These are phyloP conservation scores for Vaccinium macrocarpon DNA, from an alignment of 148 eudicot species.

Conservation along the genomic window DNA sequence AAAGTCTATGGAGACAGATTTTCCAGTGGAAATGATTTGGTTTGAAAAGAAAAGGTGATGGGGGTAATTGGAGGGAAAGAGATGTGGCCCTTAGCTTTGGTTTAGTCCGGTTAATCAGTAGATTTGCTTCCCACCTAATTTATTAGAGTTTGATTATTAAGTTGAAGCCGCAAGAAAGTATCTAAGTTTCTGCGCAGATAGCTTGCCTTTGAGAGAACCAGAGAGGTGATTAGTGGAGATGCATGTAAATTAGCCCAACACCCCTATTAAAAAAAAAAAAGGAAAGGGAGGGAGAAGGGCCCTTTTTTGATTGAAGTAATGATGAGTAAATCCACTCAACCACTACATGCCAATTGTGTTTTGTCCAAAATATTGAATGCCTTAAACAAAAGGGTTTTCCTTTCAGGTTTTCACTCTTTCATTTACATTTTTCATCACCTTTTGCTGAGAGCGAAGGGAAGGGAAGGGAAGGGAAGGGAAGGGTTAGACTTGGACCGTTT, in stretches of 20 bases:
- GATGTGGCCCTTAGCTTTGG: not conserved
- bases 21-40: conserved; percentile 43
- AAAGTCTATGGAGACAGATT: conserved; percentile 27
- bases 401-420: conserved; percentile 17
- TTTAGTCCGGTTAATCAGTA: no score
- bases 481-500: no score
- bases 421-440: conserved; percentile 28
- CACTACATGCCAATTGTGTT: conserved; percentile 23
- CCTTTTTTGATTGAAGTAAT: conserved; percentile 62
- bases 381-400: conserved; percentile 7
- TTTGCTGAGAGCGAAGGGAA: conserved; percentile 19
- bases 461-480: conserved; percentile 19
- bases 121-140: no score
- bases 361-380: conserved; percentile 20
- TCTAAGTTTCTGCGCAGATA: no score
- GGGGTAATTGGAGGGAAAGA: not conserved
- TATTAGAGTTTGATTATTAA: no score
- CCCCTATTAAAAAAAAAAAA: no score
- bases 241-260: no score
- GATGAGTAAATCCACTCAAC: conserved; percentile 48
- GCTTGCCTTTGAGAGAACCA: no score
- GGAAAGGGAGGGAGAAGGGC: conserved; percentile 1
- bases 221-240: no score
- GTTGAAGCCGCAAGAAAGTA: no score
- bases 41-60: conserved; percentile 25